These are phyloP conservation scores for Colletotrichum cereale DNA, from an alignment of 2,329 filamentous ascomycete genomes.

Conservation along the genomic window DNA sequence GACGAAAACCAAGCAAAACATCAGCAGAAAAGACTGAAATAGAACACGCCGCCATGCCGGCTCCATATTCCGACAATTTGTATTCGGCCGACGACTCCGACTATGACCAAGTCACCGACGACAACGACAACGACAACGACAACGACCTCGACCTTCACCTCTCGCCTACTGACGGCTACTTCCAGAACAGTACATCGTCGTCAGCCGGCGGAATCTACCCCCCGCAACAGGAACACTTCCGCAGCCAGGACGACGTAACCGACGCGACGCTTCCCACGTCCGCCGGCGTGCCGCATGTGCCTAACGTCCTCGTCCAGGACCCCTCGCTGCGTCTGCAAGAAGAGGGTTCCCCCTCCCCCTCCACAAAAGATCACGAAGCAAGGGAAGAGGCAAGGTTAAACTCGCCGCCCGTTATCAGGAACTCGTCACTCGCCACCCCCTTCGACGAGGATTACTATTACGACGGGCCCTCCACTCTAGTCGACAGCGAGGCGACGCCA, in stretches of 20 bases:
- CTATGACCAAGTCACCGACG: constrained; percentile 42
- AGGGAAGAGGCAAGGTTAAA: constrained; percentile 55
- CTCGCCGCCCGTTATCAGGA: constrained; percentile 36
- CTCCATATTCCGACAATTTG: constrained; percentile 56
- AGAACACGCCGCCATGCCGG: constrained; percentile 54
- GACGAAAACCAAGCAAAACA: neutral
- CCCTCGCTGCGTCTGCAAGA: constrained; percentile 57
- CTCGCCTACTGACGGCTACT: constrained; percentile 67
- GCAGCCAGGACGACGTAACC: constrained; percentile 40
- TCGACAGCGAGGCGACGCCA: constrained; percentile 35
- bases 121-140: constrained; percentile 50
- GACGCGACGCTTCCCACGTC: constrained; percentile 44
- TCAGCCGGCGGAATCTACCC: constrained; percentile 44
- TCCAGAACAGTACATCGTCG: constrained; percentile 54
- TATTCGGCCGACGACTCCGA: constrained; percentile 39
- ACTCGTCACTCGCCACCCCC: constrained; percentile 6
- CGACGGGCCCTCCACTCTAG: constrained; percentile 31
- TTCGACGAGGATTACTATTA: constrained; percentile 6
- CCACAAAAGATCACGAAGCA: constrained; percentile 59
- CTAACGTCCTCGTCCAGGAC: constrained; percentile 63
- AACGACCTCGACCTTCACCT: constrained; percentile 46
- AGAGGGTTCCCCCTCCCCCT: constrained; percentile 43
- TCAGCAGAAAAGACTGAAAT: constrained; percentile 23
- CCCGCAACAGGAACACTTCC: constrained; percentile 33
- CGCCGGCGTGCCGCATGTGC: constrained; percentile 58